phyloP scores from a whole-genome alignment of 2,329 filamentous ascomycete species.

The Aspergillus aculeatus region DNA sequence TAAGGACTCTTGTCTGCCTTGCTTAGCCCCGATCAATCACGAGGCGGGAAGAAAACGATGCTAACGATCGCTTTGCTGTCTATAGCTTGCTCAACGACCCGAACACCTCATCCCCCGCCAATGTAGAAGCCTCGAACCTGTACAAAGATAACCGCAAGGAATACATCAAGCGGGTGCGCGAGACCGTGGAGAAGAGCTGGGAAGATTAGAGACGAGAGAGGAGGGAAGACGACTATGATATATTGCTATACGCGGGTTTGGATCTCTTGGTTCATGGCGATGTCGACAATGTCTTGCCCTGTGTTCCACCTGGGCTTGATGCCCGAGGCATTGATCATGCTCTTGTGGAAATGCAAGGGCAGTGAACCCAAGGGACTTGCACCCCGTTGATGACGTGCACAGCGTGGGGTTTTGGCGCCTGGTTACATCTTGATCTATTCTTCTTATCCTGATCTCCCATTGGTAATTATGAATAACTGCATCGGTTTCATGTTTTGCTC shows the following conservation, averaged over 20 bases:
- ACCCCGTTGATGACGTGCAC: slow-evolving; percentile 37
- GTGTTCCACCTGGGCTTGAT: not conserved
- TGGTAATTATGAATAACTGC: slow-evolving; percentile 24
- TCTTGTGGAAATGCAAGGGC: slow-evolving; percentile 8
- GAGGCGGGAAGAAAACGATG: not conserved
- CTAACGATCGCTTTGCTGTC: not conserved
- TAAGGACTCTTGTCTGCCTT: slow-evolving; percentile 39
- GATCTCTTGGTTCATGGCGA: slow-evolving; percentile 10
- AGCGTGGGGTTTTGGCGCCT: slow-evolving; percentile 46
- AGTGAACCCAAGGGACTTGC: slow-evolving; percentile 15
- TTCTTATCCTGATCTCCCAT: slow-evolving; percentile 2
- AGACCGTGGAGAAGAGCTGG: slow-evolving; percentile 99
- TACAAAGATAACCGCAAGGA: slow-evolving; percentile 98
- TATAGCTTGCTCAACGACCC: slow-evolving; percentile 89
- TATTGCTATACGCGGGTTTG: slow-evolving; percentile 4
- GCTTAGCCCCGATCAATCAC: not conserved
- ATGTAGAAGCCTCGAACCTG: slow-evolving; percentile 95
- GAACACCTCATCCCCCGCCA: slow-evolving; percentile 96
- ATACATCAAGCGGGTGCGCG: slow-evolving; percentile 89
- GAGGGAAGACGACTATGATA: not conserved
- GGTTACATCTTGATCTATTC: slow-evolving; percentile 26
- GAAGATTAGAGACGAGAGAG: slow-evolving; percentile 64
- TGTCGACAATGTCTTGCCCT: slow-evolving; percentile 12
- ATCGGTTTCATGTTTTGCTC: slow-evolving; percentile 11
- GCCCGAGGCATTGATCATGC: not conserved